phyloP scores from a whole-genome alignment of 495 filamentous ascomycete genomes.

The Tuber magnatum region DNA sequence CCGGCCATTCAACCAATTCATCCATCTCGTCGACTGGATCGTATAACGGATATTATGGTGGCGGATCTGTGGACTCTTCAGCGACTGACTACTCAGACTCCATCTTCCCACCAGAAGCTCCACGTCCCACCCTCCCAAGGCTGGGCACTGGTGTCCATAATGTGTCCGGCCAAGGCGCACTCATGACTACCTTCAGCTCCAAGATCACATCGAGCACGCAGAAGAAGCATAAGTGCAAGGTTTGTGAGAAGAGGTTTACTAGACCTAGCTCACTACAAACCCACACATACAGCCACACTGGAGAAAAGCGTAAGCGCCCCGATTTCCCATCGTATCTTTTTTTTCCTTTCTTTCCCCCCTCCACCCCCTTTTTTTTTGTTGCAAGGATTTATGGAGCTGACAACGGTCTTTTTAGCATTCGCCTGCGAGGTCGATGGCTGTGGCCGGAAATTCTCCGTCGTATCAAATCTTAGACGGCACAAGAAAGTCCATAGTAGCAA shows the following conservation, averaged over 20 bases:
- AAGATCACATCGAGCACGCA: conserved; percentile 93
- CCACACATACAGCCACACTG: conserved; percentile 98
- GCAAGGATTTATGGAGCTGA: conserved; percentile 19
- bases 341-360: conserved; percentile 1
- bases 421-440: conserved; percentile 91
- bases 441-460: conserved; percentile 93
- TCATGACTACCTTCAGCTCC: conserved; percentile 99
- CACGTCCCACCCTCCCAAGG: conserved; percentile 73
- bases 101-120: conserved; percentile 71
- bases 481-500: conserved; percentile 95
- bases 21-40: conserved; percentile 77
- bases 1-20: conserved; percentile 84
- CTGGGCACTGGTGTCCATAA: conserved; percentile 70
- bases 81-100: conserved; percentile 90
- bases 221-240: conserved; percentile 99
- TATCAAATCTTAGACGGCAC: conserved; percentile 90
- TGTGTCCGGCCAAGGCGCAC: conserved; percentile 68
- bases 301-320: conserved; percentile 87
- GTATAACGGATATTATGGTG: conserved; percentile 67
- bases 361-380: not conserved
- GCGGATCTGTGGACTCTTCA: conserved; percentile 78
- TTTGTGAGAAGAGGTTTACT: conserved; percentile 98
- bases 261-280: conserved; percentile 93
- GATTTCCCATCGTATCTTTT: not conserved
- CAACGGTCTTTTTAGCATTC: conserved; percentile 56